Conservation (phyloP, 148 eudicot genomes). For the Heliamphora exappendiculata region DNA sequence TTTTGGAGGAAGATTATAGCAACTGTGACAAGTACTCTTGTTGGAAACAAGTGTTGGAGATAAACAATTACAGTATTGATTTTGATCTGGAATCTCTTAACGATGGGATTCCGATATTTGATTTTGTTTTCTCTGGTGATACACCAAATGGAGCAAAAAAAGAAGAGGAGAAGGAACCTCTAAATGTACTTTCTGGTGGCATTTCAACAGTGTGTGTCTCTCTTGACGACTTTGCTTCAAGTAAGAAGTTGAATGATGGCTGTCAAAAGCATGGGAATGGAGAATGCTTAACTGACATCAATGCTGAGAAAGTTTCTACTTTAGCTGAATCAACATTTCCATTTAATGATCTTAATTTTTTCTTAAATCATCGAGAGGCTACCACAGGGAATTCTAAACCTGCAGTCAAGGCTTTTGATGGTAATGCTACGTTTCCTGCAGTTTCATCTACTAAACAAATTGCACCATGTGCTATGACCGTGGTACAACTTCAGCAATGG, state of each 20-base stretch:
- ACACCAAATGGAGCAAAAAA: conserved; percentile 18
- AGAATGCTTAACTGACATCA: conserved; percentile 21
- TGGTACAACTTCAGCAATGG: conserved; percentile 28
- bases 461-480: conserved; percentile 21
- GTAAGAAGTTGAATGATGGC: conserved; percentile 31
- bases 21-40: conserved; percentile 29
- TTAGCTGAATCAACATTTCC: conserved; percentile 30
- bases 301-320: conserved; percentile 20
- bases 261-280: conserved; percentile 25
- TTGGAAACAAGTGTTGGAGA: conserved; percentile 46
- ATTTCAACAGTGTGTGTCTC: conserved; percentile 16
- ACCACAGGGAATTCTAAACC: conserved; percentile 18
- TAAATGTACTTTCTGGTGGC: conserved; percentile 29
- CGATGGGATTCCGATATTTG: conserved; percentile 31
- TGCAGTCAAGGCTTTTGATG: conserved; percentile 22
- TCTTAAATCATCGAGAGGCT: conserved; percentile 50
- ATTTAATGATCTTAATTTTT: conserved; percentile 63
- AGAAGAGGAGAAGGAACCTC: conserved; percentile 37
- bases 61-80: conserved; percentile 28
- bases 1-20: conserved; percentile 47
- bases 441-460: conserved; percentile 16
- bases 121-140: conserved; percentile 43
- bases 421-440: conserved; percentile 20
- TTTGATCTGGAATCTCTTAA: conserved; percentile 23
- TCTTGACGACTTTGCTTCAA: conserved; percentile 17